These are phyloP conservation scores for Neopestalotiopsis sp. DNA, from an alignment of 2,329 filamentous ascomycete species.

Conservation along the genomic window DNA sequence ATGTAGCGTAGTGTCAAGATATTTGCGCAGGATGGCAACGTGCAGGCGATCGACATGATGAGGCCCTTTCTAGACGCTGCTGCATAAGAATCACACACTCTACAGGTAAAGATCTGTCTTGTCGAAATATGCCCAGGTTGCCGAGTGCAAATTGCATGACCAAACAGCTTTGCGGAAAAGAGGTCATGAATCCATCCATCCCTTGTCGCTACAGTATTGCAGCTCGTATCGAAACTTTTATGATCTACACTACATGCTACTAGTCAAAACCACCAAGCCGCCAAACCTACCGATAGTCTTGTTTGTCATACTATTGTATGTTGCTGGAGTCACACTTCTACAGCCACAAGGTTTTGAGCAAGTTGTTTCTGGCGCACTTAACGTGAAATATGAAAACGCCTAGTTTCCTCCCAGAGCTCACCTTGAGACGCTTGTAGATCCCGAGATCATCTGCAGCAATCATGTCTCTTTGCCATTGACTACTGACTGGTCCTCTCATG, in stretches of 20 bases:
- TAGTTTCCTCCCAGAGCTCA: too few species aligned
- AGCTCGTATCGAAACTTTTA: conserved; percentile 5
- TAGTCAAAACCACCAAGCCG: not conserved
- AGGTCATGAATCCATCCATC: conserved; percentile 5
- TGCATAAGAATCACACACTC: not conserved
- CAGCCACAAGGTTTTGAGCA: not conserved
- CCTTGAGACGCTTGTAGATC: too few species aligned
- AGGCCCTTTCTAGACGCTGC: not conserved
- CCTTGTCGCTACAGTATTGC: not conserved
- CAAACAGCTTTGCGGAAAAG: not conserved
- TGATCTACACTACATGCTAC: not conserved
- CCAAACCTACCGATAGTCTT: not conserved
- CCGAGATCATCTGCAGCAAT: too few species aligned
- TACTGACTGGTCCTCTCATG: too few species aligned
- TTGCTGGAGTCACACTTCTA: not conserved
- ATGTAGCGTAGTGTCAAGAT: too few species aligned
- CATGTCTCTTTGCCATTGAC: too few species aligned
- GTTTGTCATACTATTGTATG: not conserved
- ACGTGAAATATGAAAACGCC: too few species aligned
- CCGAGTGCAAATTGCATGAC: conserved; percentile 7
- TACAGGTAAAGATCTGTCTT: not conserved
- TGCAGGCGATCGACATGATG: not conserved
- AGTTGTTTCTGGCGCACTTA: too few species aligned
- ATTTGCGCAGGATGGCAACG: not conserved
- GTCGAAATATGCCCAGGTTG: not conserved